Evolutionary conservation across 1,284 basidiomycete species (phyloP).

Genomic region (Apiotrichum siamense): DNA sequence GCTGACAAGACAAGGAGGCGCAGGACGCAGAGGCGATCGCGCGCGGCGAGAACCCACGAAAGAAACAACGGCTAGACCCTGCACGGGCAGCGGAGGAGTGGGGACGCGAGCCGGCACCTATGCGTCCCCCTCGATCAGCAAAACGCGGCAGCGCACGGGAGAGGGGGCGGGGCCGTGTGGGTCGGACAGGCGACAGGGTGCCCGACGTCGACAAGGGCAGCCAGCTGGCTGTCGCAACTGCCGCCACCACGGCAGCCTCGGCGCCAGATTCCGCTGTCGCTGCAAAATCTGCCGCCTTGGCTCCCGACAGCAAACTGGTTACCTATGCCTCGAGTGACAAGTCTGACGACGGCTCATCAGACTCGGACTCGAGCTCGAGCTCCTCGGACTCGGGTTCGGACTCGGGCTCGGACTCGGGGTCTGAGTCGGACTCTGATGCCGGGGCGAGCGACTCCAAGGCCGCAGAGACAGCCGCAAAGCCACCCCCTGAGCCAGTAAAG

Average conservation of each 20-base stretch:
- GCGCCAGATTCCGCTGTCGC: neutral
- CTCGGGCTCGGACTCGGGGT: slow-evolving; percentile 14
- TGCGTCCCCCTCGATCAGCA: too few species aligned
- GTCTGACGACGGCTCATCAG: slow-evolving; percentile 8
- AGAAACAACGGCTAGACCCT: slow-evolving; percentile 24
- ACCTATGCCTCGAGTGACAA: neutral
- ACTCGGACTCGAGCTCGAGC: slow-evolving; percentile 4
- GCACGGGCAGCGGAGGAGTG: slow-evolving; percentile 41
- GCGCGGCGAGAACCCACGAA: slow-evolving; percentile 61
- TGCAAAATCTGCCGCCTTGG: too few species aligned
- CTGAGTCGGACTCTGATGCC: slow-evolving; percentile 18
- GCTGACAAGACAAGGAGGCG: slow-evolving; percentile 49
- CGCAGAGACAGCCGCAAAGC: too few species aligned
- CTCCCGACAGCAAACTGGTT: neutral
- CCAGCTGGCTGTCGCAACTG: neutral
- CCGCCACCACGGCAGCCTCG: neutral
- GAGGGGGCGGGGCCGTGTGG: neutral
- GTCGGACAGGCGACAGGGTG: neutral
- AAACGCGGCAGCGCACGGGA: neutral
- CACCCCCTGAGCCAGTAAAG: neutral
- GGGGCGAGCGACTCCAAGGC: slow-evolving; percentile 2
- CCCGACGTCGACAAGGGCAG: too few species aligned
- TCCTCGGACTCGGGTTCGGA: slow-evolving; percentile 11
- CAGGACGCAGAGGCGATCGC: slow-evolving; percentile 68
- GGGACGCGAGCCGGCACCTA: slow-evolving; percentile 27